Conservation (phyloP, 129 eudicot genomes). For the Artemisia argyi region DNA sequence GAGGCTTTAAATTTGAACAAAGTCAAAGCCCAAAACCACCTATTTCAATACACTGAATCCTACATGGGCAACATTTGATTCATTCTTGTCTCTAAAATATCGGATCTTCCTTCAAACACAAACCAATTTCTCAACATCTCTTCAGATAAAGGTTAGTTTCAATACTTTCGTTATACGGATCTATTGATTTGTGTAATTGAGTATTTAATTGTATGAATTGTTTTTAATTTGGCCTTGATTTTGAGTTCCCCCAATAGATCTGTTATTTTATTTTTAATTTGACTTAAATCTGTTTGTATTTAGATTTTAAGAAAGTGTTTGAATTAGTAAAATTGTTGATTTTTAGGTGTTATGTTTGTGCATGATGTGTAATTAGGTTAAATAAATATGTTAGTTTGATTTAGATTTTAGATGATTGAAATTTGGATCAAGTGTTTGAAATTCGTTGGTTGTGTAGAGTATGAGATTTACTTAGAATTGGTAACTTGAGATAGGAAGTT, state of each 20-base stretch:
- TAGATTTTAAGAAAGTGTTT: not conserved
- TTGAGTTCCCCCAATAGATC: conserved; percentile 9
- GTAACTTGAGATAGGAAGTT: too few relatives aligned
- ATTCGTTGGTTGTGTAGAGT: not conserved
- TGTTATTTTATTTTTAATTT: too few relatives aligned
- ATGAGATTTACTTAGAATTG: not conserved
- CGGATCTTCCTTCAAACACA: conserved; percentile 28
- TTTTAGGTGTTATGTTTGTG: not conserved
- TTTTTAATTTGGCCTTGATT: conserved; percentile 1
- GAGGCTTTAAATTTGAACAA: too few relatives aligned
- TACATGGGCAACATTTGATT: conserved; percentile 30
- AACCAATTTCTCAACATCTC: not conserved
- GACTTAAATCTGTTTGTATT: conserved; percentile 23
- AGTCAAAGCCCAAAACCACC: too few relatives aligned
- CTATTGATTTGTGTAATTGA: not conserved
- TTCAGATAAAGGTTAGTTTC: not conserved
- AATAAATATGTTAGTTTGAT: not conserved
- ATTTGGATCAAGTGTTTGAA: conserved; percentile 16
- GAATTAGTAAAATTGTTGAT: conserved; percentile 1
- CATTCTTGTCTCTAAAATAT: conserved; percentile 15
- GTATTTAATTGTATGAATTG: not conserved
- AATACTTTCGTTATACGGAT: not conserved
- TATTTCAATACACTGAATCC: not conserved
- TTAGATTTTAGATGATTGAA: not conserved
- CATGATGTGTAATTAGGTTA: not conserved